Evolutionary conservation across 257 asterid species (phyloP), one percentile per base, ranked within the genome.

Genomic region (Nicotiana obtusifolia): DNA sequence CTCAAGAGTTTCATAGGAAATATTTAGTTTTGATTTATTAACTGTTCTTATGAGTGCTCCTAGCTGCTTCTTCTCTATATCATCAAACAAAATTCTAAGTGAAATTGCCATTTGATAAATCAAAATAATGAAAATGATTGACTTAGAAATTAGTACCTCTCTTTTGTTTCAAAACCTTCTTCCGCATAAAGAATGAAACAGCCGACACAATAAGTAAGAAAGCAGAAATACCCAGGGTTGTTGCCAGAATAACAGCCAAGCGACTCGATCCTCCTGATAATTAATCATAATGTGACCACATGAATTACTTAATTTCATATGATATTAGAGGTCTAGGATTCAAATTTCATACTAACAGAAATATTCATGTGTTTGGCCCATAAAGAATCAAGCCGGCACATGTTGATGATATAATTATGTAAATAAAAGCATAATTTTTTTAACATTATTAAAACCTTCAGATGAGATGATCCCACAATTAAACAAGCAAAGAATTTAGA

Each of bases 1-100:
- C 86, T 93, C 97, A 35, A 93, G 92, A 33, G 88, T 87, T 82
- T 91, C 96, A 17, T 91, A 93, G 2, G 94, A 86, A 81, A 83
- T 81, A 85, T 90, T 93, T 82, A 88, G 87, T 81, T 86, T 90
- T 49, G 96, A 93, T 84, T 86, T 88, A 37, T 83, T 88, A 37
- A 90, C 90, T 2, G 79, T 78, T 52, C 66, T 81, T 77, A 88
- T 77, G 49, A 90, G 83, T 24, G 88, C 83, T 57, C 97, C 94
- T 15, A 93, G 84, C 83, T 85, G 89, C 88, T 89, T 88, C 88
- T 77, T 89, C 87, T 80, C 97, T 93, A 81, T 79, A 85, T 78
- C 49, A 85, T 61, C 62, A 33, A 30, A 82, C 9, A 64, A 76
- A 20, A 68, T 33, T 10, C 5, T n/a, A 26, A 60, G 64, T 69